A percentile compares a stretch with the other conserved stretches of the same genome.
Evolutionary conservation across 257 asterid species (phyloP).

Genomic region (Echium plantagineum): DNA sequence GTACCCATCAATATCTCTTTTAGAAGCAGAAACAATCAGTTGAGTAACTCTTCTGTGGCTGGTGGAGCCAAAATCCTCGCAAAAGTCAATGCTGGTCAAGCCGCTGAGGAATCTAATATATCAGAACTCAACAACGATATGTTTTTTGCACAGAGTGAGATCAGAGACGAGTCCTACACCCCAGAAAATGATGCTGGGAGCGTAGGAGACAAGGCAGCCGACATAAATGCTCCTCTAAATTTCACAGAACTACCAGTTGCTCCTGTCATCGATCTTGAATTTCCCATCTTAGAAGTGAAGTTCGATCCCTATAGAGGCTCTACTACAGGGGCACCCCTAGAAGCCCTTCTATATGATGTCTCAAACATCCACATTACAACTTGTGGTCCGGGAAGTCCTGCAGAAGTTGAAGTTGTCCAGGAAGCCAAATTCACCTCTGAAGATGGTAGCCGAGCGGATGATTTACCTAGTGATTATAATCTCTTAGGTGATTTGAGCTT

Average conservation of each 20-base stretch:
- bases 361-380: constrained; percentile 17
- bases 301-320: constrained; percentile 27
- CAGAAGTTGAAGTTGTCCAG: constrained; percentile 6
- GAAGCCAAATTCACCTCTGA: constrained; percentile 14
- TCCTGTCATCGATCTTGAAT: constrained; percentile 33
- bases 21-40: constrained; percentile 10
- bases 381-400: constrained; percentile 8
- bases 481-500: constrained; percentile 33
- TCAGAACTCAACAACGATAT: constrained; percentile 13
- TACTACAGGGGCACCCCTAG: constrained; percentile 31
- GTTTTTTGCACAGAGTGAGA: constrained; percentile 12
- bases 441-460: constrained; percentile 11
- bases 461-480: constrained; percentile 11
- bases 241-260: constrained; percentile 18
- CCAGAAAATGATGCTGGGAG: constrained; percentile 11
- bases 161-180: constrained; percentile 10
- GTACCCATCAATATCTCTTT: constrained; percentile 6
- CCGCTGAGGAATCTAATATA: constrained; percentile 11
- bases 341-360: constrained; percentile 43
- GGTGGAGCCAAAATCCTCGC: constrained; percentile 17
- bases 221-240: constrained; percentile 7
- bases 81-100: constrained; percentile 8
- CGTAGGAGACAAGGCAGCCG: constrained; percentile 13
- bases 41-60: constrained; percentile 11
- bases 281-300: constrained; percentile 62